Evolutionary conservation across 768 basidiomycete species (phyloP).

Genomic region (Phaffia australis): DNA sequence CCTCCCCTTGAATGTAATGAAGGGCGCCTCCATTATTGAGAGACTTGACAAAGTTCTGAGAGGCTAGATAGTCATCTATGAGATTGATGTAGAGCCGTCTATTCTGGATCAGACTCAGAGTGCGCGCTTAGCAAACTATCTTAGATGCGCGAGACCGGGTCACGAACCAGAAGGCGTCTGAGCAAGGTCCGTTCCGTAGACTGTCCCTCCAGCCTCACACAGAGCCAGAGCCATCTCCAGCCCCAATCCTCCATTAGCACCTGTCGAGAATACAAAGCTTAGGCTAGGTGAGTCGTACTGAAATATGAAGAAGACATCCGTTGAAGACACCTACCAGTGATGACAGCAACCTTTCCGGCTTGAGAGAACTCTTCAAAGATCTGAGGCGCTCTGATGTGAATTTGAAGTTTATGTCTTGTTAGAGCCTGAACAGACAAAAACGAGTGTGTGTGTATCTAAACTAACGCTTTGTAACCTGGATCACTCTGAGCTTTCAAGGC

Average conservation of each 20-base stretch:
- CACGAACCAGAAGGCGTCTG: background rate
- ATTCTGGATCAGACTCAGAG: background rate
- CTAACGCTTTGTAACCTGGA: background rate
- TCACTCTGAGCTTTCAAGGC: background rate
- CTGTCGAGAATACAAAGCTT: too few species aligned
- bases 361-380: slow-evolving; percentile 18
- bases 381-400: background rate
- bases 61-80: too few species aligned
- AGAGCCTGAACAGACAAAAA: background rate
- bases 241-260: slow-evolving; percentile 45
- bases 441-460: too few species aligned
- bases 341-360: slow-evolving; percentile 7
- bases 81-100: too few species aligned
- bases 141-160: background rate
- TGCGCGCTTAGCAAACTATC: background rate
- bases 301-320: too few species aligned
- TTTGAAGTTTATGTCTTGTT: background rate
- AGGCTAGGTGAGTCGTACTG: too few species aligned
- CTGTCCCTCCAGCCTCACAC: slow-evolving; percentile 57
- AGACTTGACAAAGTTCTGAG: background rate
- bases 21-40: slow-evolving; percentile 41
- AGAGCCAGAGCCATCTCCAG: slow-evolving; percentile 72
- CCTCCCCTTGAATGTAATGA: slow-evolving; percentile 58
- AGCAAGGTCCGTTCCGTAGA: slow-evolving; percentile 30
- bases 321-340: too few species aligned